A percentile compares a stretch with the other conserved stretches of the same genome.
These are phyloP conservation scores for Colletotrichum zoysiae DNA, from an alignment of 2,329 filamentous ascomycete species.

Conservation along the genomic window DNA sequence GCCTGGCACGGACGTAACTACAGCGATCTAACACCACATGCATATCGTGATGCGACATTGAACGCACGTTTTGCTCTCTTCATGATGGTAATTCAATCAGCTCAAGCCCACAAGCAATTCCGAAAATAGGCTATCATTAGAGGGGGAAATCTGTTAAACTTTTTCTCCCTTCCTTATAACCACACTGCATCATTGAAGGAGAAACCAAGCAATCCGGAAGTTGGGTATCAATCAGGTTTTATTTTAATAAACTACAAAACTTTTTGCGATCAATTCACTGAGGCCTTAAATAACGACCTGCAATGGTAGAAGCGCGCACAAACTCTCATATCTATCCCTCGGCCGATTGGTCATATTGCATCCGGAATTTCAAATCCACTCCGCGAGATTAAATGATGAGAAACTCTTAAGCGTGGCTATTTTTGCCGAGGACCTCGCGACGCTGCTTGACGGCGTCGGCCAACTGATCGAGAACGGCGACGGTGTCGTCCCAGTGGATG, in stretches of 20 bases:
- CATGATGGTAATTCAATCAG: neutral
- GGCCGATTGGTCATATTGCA: neutral
- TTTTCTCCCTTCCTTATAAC: neutral
- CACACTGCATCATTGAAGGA: neutral
- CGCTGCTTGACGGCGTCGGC: slow-evolving; percentile 84
- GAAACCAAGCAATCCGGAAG: neutral
- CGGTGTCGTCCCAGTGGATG: slow-evolving; percentile 93
- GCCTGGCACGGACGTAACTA: slow-evolving; percentile 8
- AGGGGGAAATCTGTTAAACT: neutral
- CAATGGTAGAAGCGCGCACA: slow-evolving; percentile 29
- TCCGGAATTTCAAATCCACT: too few species aligned
- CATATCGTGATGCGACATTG: slow-evolving; percentile 28
- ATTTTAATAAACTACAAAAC: slow-evolving; percentile 9
- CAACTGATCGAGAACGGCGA: slow-evolving; percentile 80
- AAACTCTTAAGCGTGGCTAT: slow-evolving; percentile 27
- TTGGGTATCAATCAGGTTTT: slow-evolving; percentile 17
- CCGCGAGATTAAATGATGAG: neutral
- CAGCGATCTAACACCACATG: slow-evolving; percentile 5
- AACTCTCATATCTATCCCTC: neutral
- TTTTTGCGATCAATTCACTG: slow-evolving; percentile 2
- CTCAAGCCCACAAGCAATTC: neutral
- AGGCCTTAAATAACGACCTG: slow-evolving; percentile 8
- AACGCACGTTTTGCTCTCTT: slow-evolving; percentile 18
- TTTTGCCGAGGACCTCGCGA: slow-evolving; percentile 59
- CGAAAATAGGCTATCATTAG: neutral